Percentiles rank a stretch among this genome's conserved stretches.
Conservation (phyloP, 2,329 filamentous ascomycete genomes). For the Aspergillus hortae region DNA sequence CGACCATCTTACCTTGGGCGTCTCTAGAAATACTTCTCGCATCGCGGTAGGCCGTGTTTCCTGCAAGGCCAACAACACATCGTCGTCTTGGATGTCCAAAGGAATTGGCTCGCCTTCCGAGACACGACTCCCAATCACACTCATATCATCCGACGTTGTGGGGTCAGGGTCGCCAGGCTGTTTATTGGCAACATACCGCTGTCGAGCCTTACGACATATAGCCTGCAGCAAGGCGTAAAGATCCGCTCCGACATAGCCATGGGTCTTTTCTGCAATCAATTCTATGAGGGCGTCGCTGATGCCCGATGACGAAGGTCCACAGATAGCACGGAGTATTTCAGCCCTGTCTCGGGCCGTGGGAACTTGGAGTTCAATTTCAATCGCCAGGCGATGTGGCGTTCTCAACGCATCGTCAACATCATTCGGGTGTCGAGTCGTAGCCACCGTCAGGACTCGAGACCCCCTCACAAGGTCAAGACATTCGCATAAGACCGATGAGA, state of each 20-base stretch:
- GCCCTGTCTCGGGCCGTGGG: slow-evolving; percentile 68
- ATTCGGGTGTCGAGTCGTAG: slow-evolving; percentile 68
- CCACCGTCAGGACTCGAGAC: slow-evolving; percentile 67
- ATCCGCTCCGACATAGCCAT: slow-evolving; percentile 82
- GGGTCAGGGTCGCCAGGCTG: neutral
- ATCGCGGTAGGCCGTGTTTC: slow-evolving; percentile 78
- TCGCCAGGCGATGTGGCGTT: slow-evolving; percentile 60
- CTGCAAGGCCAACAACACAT: slow-evolving; percentile 54
- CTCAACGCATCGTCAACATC: slow-evolving; percentile 69
- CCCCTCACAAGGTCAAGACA: slow-evolving; percentile 37
- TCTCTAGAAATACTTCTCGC: slow-evolving; percentile 83
- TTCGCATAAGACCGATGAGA: slow-evolving; percentile 40
- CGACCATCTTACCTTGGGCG: slow-evolving; percentile 77
- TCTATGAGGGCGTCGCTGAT: slow-evolving; percentile 53
- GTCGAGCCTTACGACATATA: slow-evolving; percentile 44
- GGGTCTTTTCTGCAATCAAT: slow-evolving; percentile 68
- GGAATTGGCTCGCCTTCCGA: slow-evolving; percentile 16
- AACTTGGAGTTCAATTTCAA: slow-evolving; percentile 70
- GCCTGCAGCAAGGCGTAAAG: slow-evolving; percentile 61
- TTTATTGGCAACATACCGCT: slow-evolving; percentile 25
- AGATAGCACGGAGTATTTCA: slow-evolving; percentile 67
- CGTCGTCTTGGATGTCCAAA: slow-evolving; percentile 32
- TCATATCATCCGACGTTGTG: neutral
- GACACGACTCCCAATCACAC: neutral
- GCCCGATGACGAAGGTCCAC: slow-evolving; percentile 43